Percentiles rank a stretch among this genome's conserved stretches.
phyloP scores from a whole-genome alignment of 768 basidiomycete species.

The Dendrothele bispora region DNA sequence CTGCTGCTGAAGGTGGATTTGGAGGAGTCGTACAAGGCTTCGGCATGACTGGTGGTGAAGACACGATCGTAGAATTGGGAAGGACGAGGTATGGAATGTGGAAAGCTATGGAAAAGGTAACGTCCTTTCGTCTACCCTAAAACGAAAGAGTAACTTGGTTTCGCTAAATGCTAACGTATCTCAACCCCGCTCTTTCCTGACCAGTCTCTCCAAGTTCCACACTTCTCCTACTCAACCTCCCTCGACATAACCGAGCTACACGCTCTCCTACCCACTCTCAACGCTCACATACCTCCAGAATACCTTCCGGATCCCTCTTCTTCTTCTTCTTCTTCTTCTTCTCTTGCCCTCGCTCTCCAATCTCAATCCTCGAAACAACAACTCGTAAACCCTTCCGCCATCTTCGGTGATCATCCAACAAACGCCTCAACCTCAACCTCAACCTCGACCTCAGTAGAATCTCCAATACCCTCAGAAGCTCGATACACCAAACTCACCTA shows the following conservation, averaged over 20 bases:
- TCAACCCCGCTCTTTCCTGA: not conserved
- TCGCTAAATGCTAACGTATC: not conserved
- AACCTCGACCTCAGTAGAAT: constrained; percentile 22
- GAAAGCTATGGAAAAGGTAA: constrained; percentile 87
- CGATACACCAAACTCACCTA: constrained; percentile 72
- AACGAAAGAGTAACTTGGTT: not conserved
- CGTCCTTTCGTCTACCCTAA: too few relatives aligned
- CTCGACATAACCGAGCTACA: constrained; percentile 75
- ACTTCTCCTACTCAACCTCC: constrained; percentile 78
- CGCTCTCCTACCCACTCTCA: constrained; percentile 60
- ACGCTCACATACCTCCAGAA: constrained; percentile 65
- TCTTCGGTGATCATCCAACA: too few relatives aligned
- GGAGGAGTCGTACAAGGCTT: constrained; percentile 13
- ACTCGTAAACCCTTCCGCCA: too few relatives aligned
- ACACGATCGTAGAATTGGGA: constrained; percentile 69
- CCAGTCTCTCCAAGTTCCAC: constrained; percentile 83
- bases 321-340: constrained; percentile 32
- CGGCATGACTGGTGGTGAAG: constrained; percentile 25
- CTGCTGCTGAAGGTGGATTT: constrained; percentile 8
- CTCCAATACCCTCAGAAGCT: constrained; percentile 41
- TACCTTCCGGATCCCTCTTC: constrained; percentile 43
- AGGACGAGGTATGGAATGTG: constrained; percentile 84
- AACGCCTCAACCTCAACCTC: too few relatives aligned
- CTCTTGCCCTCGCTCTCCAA: constrained; percentile 17
- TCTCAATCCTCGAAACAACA: constrained; percentile 31